phyloP scores from a whole-genome alignment of 2,329 filamentous ascomycete genomes.

The Trichoderma harzianum region DNA sequence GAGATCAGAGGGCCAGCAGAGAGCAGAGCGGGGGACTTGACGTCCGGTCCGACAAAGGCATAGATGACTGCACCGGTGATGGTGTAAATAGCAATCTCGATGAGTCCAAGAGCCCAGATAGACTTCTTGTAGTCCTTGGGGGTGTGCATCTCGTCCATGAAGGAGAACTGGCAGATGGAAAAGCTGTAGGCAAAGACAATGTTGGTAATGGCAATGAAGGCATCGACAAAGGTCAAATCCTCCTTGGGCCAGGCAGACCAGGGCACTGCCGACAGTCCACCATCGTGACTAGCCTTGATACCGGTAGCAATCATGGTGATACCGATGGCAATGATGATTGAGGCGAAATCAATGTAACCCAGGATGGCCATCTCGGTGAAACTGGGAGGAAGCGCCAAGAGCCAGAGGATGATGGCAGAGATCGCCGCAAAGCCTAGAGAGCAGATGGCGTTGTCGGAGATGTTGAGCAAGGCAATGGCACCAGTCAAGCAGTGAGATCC shows the following conservation, averaged over 20 bases:
- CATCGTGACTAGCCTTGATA: slow-evolving; percentile 36
- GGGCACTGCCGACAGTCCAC: slow-evolving; percentile 32
- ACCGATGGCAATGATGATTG: slow-evolving; percentile 60
- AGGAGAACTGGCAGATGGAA: slow-evolving; percentile 50
- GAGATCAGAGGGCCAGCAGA: slow-evolving; percentile 57
- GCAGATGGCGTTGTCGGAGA: slow-evolving; percentile 54
- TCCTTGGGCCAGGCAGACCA: slow-evolving; percentile 48
- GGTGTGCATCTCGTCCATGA: slow-evolving; percentile 54
- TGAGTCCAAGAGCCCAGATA: slow-evolving; percentile 58
- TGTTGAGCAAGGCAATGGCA: slow-evolving; percentile 63
- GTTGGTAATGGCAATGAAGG: slow-evolving; percentile 61
- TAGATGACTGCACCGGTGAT: slow-evolving; percentile 66
- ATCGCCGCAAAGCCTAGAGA: slow-evolving; percentile 45
- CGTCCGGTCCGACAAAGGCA: slow-evolving; percentile 60
- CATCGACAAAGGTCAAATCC: slow-evolving; percentile 48
- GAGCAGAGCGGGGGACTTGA: slow-evolving; percentile 65
- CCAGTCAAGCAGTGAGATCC: slow-evolving; percentile 71
- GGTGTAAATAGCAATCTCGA: slow-evolving; percentile 64
- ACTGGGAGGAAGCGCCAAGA: slow-evolving; percentile 46
- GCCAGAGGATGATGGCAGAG: slow-evolving; percentile 44
- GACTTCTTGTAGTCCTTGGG: slow-evolving; percentile 49
- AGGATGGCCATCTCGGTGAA: slow-evolving; percentile 49
- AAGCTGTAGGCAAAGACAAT: slow-evolving; percentile 69
- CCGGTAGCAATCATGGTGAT: slow-evolving; percentile 66
- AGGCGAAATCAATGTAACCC: slow-evolving; percentile 56